phyloP scores from a whole-genome alignment of 2,329 filamentous ascomycete species.

The Fusarium pseudonygamai region DNA sequence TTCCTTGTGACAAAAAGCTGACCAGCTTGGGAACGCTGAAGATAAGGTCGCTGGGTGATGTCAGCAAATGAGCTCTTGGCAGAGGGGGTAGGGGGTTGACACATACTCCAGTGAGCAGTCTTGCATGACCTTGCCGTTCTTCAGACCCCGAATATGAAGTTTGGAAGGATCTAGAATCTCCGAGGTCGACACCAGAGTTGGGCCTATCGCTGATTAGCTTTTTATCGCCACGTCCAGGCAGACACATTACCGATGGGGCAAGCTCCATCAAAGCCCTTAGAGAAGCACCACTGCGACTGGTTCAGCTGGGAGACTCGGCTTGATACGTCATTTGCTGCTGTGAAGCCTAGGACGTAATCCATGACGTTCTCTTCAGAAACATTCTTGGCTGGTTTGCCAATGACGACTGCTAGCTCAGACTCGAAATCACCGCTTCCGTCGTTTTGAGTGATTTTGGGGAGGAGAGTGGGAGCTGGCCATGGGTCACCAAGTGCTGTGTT shows the following conservation, averaged over 20 bases:
- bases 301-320: neutral
- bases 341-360: neutral
- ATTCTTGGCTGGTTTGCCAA: slow-evolving; percentile 7
- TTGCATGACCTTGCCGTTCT: neutral
- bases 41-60: slow-evolving; percentile 58
- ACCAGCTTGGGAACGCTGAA: slow-evolving; percentile 59
- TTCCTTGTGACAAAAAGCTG: slow-evolving; percentile 55
- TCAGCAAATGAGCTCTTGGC: neutral
- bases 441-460: slow-evolving; percentile 3
- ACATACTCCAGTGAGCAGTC: slow-evolving; percentile 1
- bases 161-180: neutral
- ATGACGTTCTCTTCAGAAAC: neutral
- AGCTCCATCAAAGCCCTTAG: slow-evolving; percentile 7
- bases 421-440: slow-evolving; percentile 10
- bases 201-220: neutral
- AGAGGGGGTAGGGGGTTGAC: no score
- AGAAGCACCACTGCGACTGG: slow-evolving; percentile 13
- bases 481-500: neutral
- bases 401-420: neutral
- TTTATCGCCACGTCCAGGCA: accelerated
- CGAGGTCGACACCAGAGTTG: neutral
- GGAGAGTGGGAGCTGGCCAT: neutral
- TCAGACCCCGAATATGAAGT: neutral
- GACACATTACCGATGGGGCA: slow-evolving; percentile 12
- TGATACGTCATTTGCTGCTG: slow-evolving; percentile 1